These are phyloP conservation scores for Suhomyces panamericanus DNA, from an alignment of 1,139 yeast species.

Conservation along the genomic window DNA sequence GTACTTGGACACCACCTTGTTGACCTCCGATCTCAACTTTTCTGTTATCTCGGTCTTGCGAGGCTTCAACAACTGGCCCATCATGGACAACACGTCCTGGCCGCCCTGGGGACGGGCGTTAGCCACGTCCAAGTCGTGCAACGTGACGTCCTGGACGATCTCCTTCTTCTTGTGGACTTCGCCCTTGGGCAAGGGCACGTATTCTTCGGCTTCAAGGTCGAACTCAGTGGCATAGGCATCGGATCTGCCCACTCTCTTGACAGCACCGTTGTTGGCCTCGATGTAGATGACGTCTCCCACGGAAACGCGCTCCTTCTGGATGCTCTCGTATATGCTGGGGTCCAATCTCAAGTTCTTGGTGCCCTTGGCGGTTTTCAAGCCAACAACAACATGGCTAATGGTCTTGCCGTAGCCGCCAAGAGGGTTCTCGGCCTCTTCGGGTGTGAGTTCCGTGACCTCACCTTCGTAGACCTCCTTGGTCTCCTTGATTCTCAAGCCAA, in stretches of 20 bases:
- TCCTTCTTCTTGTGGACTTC: constrained; percentile 98
- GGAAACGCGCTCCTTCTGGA: constrained; percentile 91
- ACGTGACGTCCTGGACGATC: constrained; percentile 94
- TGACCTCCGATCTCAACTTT: constrained; percentile 87
- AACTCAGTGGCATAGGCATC: constrained; percentile 98
- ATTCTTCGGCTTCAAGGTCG: constrained; percentile 97
- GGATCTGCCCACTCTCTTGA: constrained; percentile 94
- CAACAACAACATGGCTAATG: constrained; percentile 89
- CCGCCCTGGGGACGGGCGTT: constrained; percentile 99
- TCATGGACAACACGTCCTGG: constrained; percentile 96
- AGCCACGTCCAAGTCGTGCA: constrained; percentile 94
- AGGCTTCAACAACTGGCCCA: constrained; percentile 97
- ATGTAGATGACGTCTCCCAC: constrained; percentile 97
- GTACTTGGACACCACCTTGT: constrained; percentile 92
- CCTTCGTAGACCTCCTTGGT: constrained; percentile 99
- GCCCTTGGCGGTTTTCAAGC: constrained; percentile 93
- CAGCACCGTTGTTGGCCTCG: constrained; percentile 97
- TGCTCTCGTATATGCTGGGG: constrained; percentile 93
- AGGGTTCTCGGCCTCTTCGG: constrained; percentile 97
- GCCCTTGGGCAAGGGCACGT: constrained; percentile 97
- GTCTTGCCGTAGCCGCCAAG: constrained; percentile 98
- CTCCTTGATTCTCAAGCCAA: constrained; percentile 93
- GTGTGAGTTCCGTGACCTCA: constrained; percentile 93
- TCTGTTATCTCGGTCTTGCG: constrained; percentile 98
- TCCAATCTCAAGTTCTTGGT: constrained; percentile 90